phyloP scores from a whole-genome alignment of 106 monocot species.

The Apostasia shenzhenica region DNA sequence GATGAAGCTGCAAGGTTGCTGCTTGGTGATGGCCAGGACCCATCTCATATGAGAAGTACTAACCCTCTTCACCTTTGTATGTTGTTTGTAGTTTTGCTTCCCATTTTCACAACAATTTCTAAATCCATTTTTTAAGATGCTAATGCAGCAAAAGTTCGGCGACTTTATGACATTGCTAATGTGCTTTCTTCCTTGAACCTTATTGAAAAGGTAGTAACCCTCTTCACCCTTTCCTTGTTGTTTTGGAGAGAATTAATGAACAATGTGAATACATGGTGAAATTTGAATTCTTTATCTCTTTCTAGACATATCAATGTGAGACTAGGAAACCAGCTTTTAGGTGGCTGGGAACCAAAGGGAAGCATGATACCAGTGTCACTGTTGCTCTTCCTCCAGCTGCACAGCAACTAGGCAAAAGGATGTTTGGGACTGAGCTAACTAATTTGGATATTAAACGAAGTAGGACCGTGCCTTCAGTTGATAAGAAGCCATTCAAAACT shows the following conservation, averaged over 20 bases:
- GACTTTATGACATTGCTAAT: slow-evolving; percentile 95
- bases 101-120: background rate
- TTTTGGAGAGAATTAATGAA: background rate
- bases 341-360: slow-evolving; percentile 62
- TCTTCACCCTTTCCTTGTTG: background rate
- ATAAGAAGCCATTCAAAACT: slow-evolving; percentile 32
- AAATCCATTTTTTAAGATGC: slow-evolving; percentile 13
- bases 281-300: background rate
- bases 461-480: slow-evolving; percentile 15
- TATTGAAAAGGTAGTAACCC: slow-evolving; percentile 69
- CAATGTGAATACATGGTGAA: background rate
- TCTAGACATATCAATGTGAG: slow-evolving; percentile 68
- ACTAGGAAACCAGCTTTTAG: slow-evolving; percentile 87
- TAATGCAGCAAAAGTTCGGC: slow-evolving; percentile 78
- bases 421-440: slow-evolving; percentile 80
- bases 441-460: slow-evolving; percentile 51
- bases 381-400: slow-evolving; percentile 16
- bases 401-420: slow-evolving; percentile 45
- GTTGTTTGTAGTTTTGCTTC: background rate
- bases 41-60: slow-evolving; percentile 68
- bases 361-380: slow-evolving; percentile 24
- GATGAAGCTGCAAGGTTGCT: slow-evolving; percentile 80
- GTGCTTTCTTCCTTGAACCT: slow-evolving; percentile 84
- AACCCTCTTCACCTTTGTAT: slow-evolving; percentile 4
- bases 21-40: slow-evolving; percentile 60